phyloP scores from a whole-genome alignment of 2,329 filamentous ascomycete genomes.

The Rutstroemia sp. region DNA sequence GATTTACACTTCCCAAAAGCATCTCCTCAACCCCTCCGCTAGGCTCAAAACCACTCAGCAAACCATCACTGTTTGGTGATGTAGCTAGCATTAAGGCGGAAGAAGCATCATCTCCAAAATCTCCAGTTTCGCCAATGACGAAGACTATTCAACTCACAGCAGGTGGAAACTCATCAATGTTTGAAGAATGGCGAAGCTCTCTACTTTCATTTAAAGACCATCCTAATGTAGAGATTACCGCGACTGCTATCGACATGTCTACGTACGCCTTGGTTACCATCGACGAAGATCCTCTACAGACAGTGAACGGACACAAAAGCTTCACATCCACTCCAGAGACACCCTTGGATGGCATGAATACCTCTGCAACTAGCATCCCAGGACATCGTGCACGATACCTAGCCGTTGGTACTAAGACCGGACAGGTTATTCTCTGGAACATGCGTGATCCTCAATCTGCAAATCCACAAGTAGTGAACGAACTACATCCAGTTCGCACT shows the following conservation, averaged over 20 bases:
- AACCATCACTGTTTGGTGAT: conserved; percentile 29
- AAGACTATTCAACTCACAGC: conserved; percentile 8
- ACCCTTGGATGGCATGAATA: conserved; percentile 16
- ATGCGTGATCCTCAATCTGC: conserved; percentile 57
- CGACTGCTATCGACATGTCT: conserved; percentile 67
- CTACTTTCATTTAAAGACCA: conserved; percentile 53
- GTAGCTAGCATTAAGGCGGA: conserved; percentile 21
- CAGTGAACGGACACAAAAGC: conserved; percentile 41
- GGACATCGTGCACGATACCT: conserved; percentile 77
- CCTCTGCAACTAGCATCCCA: conserved; percentile 56
- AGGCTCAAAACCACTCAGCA: conserved; percentile 14
- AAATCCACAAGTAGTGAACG: conserved; percentile 46
- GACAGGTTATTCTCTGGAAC: conserved; percentile 79
- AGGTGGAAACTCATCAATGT: conserved; percentile 28
- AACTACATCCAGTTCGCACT: conserved; percentile 63
- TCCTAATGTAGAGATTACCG: conserved; percentile 55
- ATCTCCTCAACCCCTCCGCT: conserved; percentile 16
- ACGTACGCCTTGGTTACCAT: conserved; percentile 62
- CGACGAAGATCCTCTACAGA: conserved; percentile 70
- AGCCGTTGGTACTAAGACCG: conserved; percentile 71
- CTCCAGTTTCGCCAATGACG: conserved; percentile 18
- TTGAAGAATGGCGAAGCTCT: conserved; percentile 62
- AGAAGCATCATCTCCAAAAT: conserved; percentile 19
- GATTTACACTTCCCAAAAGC: conserved; percentile 27
- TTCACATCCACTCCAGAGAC: conserved; percentile 22